Percentiles rank a stretch among this genome's conserved stretches.
Evolutionary conservation across 2,329 filamentous ascomycete species (phyloP).

Genomic region (Apiospora phragmitis): DNA sequence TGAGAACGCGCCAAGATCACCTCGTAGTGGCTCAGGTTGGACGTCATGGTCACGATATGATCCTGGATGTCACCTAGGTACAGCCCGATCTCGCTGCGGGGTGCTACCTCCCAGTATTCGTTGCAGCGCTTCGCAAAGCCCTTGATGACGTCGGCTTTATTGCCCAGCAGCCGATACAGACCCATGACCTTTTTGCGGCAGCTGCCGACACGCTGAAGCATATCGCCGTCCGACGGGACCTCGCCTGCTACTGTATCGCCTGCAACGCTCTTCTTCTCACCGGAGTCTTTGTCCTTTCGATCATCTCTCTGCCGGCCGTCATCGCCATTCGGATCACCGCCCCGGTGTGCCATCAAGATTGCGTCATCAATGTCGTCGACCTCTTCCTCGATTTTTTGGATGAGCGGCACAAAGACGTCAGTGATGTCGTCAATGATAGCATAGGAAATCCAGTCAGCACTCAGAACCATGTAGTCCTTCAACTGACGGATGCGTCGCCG

Average conservation of each 20-base stretch:
- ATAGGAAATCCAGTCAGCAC: constrained; percentile 97
- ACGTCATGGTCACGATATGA: constrained; percentile 98
- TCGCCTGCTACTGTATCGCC: constrained; percentile 46
- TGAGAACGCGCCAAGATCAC: constrained; percentile 91
- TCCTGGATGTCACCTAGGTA: constrained; percentile 98
- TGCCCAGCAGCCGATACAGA: constrained; percentile 86
- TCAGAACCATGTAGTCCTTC: constrained; percentile 88
- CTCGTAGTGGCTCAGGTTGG: constrained; percentile 93
- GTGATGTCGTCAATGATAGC: constrained; percentile 98
- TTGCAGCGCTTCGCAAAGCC: constrained; percentile 98
- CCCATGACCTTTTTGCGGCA: constrained; percentile 98
- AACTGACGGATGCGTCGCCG: constrained; percentile 90
- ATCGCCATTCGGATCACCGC: constrained; percentile 35
- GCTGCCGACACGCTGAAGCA: constrained; percentile 90
- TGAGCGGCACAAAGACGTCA: constrained; percentile 90
- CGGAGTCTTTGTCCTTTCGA: constrained; percentile 21
- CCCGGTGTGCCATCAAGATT: constrained; percentile 79
- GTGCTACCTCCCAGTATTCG: constrained; percentile 95
- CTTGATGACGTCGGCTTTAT: constrained; percentile 99
- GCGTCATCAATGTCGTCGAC: constrained; percentile 96
- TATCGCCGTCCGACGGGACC: constrained; percentile 63
- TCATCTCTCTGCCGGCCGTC: constrained; percentile 24
- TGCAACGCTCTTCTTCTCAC: constrained; percentile 45
- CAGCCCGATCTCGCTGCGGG: constrained; percentile 92
- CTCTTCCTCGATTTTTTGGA: constrained; percentile 91